Conservation (phyloP, 495 filamentous ascomycete genomes). For the Glutinoglossum americanum region DNA sequence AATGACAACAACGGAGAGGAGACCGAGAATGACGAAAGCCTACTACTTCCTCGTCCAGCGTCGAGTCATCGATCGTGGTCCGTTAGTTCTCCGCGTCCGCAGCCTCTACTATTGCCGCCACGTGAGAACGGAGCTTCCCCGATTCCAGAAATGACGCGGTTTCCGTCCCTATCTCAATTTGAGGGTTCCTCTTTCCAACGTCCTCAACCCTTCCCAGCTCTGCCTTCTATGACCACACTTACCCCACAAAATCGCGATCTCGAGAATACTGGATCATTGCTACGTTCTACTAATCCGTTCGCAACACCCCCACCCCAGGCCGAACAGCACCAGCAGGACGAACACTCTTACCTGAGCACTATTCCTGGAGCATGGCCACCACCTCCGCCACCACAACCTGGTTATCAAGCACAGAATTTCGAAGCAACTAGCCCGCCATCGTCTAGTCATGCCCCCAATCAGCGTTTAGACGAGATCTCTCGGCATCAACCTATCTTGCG, state of each 20-base stretch:
- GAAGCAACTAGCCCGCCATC: neutral
- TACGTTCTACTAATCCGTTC: neutral
- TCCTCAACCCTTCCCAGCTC: neutral
- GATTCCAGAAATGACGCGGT: neutral
- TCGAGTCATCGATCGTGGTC: neutral
- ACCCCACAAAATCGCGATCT: conserved; percentile 1
- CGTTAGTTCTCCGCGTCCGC: neutral
- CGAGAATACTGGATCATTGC: neutral
- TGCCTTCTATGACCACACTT: conserved; percentile 4
- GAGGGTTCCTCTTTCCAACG: neutral
- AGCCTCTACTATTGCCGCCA: neutral
- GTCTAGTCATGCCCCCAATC: neutral
- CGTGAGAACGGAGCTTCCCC: neutral
- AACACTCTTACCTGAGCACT: neutral
- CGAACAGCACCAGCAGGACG: neutral
- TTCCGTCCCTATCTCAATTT: conserved; percentile 5
- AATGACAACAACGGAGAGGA: neutral
- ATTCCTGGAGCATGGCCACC: conserved; percentile 1
- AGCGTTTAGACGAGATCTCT: neutral
- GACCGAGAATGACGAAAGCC: neutral
- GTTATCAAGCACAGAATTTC: neutral
- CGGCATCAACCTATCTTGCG: conserved; percentile 22
- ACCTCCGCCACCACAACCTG: neutral
- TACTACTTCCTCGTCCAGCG: neutral
- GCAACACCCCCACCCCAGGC: neutral